Evolutionary conservation across 1,284 basidiomycete genomes (phyloP), one percentile per base, ranked within the genome.

Genomic region (Xerocomus minutiporus): DNA sequence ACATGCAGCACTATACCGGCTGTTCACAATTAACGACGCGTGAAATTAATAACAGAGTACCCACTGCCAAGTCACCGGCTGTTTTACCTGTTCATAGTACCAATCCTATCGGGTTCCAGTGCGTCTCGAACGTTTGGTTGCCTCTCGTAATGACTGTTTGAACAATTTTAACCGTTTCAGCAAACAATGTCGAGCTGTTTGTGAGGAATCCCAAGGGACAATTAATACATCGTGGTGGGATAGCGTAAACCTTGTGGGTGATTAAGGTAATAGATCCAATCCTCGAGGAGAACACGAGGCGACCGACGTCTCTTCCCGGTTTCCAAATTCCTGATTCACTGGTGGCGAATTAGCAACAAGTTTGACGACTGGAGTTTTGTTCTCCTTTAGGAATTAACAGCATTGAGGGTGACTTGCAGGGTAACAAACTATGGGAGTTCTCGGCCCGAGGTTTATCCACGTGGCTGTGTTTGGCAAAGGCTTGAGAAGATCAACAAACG

Each of bases 241-340:
- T 46, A 15, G 58, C 56, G 62, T 65, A 61, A 59, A 54, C 41
- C 5, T n/a, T 34, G 50, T 42, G 25, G 47, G 39, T 54, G 44
- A 50, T 63, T 29, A 36, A 44, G 41, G 54, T 50, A 60, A 61
- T 65, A 39, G 23, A 51, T 48, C 52, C n/a, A 9, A 45, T 49
- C 65, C 65, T 64, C 61, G 62, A 66, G 63, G 63, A 32, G 44
- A 35, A 48, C 54, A 61, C 47, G 60, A 66, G 65, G 63, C n/a
- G 17, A 39, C 38, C 41, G 39, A 56, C 49, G 44, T 41, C 45
- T 23, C 39, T 52, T 46, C 49, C 35, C 20, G 6, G 6, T 32
- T 58, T 36, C 32, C 46, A 5, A 38, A 41, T 23, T 31, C 17
- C 41, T 35, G 31, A 38, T 58, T 40, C 50, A 28, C 51, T 20